Evolutionary conservation across 2,329 filamentous ascomycete genomes (phyloP), one percentile per base, ranked within the genome.

Genomic region (Paraphoma chrysanthemicola): DNA sequence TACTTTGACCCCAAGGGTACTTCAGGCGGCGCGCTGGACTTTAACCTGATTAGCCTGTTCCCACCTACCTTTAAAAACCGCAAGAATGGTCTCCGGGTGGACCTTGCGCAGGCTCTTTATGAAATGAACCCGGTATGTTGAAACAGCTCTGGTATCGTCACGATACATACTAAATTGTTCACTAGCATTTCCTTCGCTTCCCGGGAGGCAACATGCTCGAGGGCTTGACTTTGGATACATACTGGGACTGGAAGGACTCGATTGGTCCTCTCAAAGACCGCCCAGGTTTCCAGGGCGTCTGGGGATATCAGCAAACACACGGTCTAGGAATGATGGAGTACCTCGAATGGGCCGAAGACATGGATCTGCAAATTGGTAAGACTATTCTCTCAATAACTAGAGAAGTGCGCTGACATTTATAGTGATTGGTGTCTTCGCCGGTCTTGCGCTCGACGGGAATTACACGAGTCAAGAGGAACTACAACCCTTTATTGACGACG

Each of bases 21-120:
- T 8, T 53, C 63, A 49, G 50, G 56, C 28, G 69, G 65, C n/a
- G 65, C 64, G 16, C 61, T 75, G 1, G 71, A 74, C 51, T 84
- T 86, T 70, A 81, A 82, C 56, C 69, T 85, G 16, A 81, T 85
- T 57, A 82, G 79, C 48, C 68, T 85, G 38, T 85, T 85, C 70
- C 82, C 82, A 1, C 82, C 82, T 4, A 85, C 83, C 0, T 85
- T 81, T 78, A 84, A 84, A 49, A 67, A 79, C 57, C 76, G 82
- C 16, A 77, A 78, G 50, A 85, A 85, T 63, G 83, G 83, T 16
- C 69, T 84, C 42, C 76, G 82, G 8, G 71, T 78, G 36, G 83
- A 85, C 53, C 72, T 85, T 44, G 81, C 80, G 46, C 75, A 85
- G 57, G 78, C 78, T 14, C 72, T 81, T 44, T 70, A 71, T 30